Percentiles rank a stretch among this genome's conserved stretches.
Conservation (phyloP, 768 basidiomycete genomes). For the Tubosaeta sp. region DNA sequence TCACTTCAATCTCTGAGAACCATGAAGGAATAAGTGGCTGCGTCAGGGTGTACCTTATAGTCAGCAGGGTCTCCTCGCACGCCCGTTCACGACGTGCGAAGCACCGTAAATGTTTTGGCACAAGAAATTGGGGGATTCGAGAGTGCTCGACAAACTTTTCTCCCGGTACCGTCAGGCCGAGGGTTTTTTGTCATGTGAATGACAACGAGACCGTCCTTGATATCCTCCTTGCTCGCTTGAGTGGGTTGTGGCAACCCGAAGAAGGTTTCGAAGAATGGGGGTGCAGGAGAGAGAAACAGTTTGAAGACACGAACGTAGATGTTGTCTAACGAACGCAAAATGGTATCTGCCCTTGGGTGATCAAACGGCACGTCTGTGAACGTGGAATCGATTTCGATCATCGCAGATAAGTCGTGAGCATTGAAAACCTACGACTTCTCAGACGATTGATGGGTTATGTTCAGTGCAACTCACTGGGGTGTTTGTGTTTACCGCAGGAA, state of each 20-base stretch:
- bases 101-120: too few relatives aligned
- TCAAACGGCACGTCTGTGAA: too few relatives aligned
- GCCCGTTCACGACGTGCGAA: conserved; percentile 24
- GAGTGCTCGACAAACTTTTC: conserved; percentile 15
- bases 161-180: conserved; percentile 13
- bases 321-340: conserved; percentile 25
- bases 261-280: conserved; percentile 33
- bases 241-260: conserved; percentile 27
- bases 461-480: too few relatives aligned
- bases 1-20: conserved; percentile 25
- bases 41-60: conserved; percentile 28
- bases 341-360: conserved; percentile 21
- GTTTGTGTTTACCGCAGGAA: too few relatives aligned
- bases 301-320: conserved; percentile 31
- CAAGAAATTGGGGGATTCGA: too few relatives aligned
- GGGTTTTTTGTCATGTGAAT: conserved; percentile 17
- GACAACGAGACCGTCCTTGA: conserved; percentile 17
- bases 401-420: too few relatives aligned
- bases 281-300: conserved; percentile 29
- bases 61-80: conserved; percentile 21
- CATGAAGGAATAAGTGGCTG: conserved; percentile 22
- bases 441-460: too few relatives aligned
- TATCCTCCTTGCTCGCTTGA: conserved; percentile 3
- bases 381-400: too few relatives aligned
- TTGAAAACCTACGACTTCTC: too few relatives aligned